Evolutionary conservation across 306 rosid species (phyloP).

Genomic region (Castanospermum australe): DNA sequence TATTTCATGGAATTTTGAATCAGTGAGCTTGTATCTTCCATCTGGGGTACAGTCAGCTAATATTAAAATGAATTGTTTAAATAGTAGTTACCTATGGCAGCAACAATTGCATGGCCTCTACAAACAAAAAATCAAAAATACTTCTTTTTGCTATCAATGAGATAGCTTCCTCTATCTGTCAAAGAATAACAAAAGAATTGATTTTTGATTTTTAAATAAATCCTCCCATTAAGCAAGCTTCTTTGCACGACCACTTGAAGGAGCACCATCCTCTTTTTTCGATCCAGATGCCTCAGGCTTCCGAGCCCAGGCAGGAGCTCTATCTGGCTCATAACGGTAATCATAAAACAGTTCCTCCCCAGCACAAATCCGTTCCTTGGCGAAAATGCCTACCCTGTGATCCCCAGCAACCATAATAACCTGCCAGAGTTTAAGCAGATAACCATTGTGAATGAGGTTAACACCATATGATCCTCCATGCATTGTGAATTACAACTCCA

Average conservation of each 20-base stretch:
- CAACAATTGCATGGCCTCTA: conserved; percentile 49
- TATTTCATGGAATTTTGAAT: conserved; percentile 27
- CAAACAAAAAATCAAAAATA: conserved; percentile 52
- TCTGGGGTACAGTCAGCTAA: conserved; percentile 33
- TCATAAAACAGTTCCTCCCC: conserved; percentile 99
- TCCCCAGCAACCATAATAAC: conserved; percentile 99
- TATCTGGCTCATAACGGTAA: conserved; percentile 93
- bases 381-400: conserved; percentile 97
- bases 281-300: conserved; percentile 89
- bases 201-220: conserved; percentile 26
- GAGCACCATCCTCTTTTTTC: conserved; percentile 84
- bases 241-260: conserved; percentile 96
- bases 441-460: not conserved
- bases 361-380: conserved; percentile 88
- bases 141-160: conserved; percentile 47
- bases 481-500: conserved; percentile 10
- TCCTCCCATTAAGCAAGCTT: conserved; percentile 68
- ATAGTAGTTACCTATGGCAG: conserved; percentile 42
- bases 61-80: conserved; percentile 43
- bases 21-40: conserved; percentile 12
- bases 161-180: conserved; percentile 52
- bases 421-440: conserved; percentile 45
- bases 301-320: conserved; percentile 99
- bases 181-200: conserved; percentile 59
- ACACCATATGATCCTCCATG: not conserved